Evolutionary conservation across 495 filamentous ascomycete species (phyloP), one percentile per base, ranked within the genome.

Genomic region (Darksidea phi): DNA sequence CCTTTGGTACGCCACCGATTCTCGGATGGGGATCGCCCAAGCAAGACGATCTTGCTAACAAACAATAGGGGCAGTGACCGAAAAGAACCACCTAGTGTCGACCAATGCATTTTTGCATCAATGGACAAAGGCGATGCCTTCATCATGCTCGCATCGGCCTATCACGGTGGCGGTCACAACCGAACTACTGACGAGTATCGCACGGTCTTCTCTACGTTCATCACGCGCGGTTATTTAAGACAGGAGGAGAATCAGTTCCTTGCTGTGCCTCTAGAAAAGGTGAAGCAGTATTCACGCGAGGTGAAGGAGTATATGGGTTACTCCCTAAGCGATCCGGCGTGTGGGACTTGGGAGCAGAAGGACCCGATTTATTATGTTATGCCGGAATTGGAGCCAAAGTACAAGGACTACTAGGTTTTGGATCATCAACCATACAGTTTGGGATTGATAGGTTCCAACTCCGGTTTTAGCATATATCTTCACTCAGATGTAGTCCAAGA

Each of bases 221-320:
- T 76, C 37, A 43, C 70, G 10, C 60, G 67, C 2, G 74, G 74
- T 0, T 70, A 46, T n/a, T 21, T 70, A 1, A 63, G 74, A n/a
- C 63, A 67, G 21, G 70, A 76, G 54, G 74, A 76, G 52, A 76
- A 76, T 47, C 72, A 74, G 66, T 73, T 74, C 54, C 61, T 76
- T 20, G 70, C 70, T 20, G 59, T 72, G 15, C 70, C 71, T 21
- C 5, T 23, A 18, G 48, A 41, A 17, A 61, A 54, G 25, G 49
- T 45, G 15, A 11, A 46, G 15, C 32, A 18, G 4, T 54, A 54
- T 48, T 43, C 11, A 15, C 13, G 24, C 1, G 23, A 54, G 18
- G 51, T 61, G 57, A 18, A 8, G 21, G 3, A 17, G 12, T 26
- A 54, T 36, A 21, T 61, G 23, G 57, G 57, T 1, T 61, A 54